Evolutionary conservation across 495 filamentous ascomycete species (phyloP), one percentile per base, ranked within the genome.

Genomic region (Penicillium silybi): DNA sequence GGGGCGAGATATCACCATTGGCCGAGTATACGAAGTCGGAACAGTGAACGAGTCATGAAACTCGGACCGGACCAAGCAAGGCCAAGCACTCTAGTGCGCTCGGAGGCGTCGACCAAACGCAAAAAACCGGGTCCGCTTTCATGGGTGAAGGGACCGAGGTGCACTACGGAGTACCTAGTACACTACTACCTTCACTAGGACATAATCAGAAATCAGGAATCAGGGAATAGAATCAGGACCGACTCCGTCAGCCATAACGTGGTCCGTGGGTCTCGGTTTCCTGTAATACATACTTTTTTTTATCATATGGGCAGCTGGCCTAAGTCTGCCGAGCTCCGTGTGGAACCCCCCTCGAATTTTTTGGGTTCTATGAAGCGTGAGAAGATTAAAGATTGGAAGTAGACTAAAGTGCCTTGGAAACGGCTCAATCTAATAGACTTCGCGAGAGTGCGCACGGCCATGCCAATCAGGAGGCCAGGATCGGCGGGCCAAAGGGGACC

Each of bases 61-160:
- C 48, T 53, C 52, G 54, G 53, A 52, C 46, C 56, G 47, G 47
- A 48, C 58, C 54, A 58, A 58, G 53, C 48, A 59, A 63, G 48
- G 62, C 62, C 59, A 65, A 65, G 62, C 62, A 62, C 55, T 64
- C 45, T 62, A 62, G 62, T 52, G 52, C 54, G 47, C 46, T 26
- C 46, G 10, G 46, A 57, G 55, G 46, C 52, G 62, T 46, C 62
- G 55, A 51, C 32, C 45, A 47, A 58, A 56, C 40, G 37, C 35
- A 54, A 62, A 59, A 62, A 58, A 57, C n/a, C n/a, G n/a, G n/a
- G n/a, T n/a, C n/a, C n/a, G n/a, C n/a, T n/a, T n/a, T n/a, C n/a
- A n/a, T n/a, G n/a, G n/a, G n/a, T n/a, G n/a, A n/a, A n/a, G n/a
- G n/a, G n/a, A n/a, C n/a, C n/a, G n/a, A n/a, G n/a, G n/a, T n/a